phyloP scores from a whole-genome alignment of 75 land plant species.

The Cupressus sempervirens region DNA sequence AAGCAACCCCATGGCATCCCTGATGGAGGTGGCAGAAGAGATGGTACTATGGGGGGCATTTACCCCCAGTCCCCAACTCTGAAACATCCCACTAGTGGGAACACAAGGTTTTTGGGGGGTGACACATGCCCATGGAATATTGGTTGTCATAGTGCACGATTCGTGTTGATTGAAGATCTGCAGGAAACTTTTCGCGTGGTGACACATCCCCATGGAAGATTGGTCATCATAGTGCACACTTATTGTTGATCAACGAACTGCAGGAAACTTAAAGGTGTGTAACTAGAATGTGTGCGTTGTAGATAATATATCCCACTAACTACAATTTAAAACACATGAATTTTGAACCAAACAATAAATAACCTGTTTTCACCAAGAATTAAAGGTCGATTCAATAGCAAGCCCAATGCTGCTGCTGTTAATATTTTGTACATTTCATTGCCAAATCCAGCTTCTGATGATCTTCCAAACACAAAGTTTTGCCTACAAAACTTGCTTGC shows the following conservation, averaged over 20 bases:
- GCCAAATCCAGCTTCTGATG: constrained; percentile 89
- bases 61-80: no score
- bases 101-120: no score
- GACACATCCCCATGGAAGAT: no score
- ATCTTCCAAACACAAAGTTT: constrained; percentile 76
- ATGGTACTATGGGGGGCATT: no score
- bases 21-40: no score
- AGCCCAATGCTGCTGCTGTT: constrained; percentile 73
- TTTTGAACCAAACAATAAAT: constrained; percentile 36
- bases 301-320: not conserved
- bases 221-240: no score
- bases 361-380: constrained; percentile 87
- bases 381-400: constrained; percentile 87
- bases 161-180: no score
- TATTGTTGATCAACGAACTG: not conserved
- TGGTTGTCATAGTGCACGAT: no score
- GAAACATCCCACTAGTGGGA: no score
- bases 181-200: no score
- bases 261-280: not conserved
- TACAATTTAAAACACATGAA: constrained; percentile 14
- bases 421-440: constrained; percentile 94
- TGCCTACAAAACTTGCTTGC: constrained; percentile 73
- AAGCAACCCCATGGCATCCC: no score
- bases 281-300: not conserved
- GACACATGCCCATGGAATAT: no score